Evolutionary conservation across 1,284 basidiomycete species (phyloP).

Genomic region (Ganoderma lingzhi): DNA sequence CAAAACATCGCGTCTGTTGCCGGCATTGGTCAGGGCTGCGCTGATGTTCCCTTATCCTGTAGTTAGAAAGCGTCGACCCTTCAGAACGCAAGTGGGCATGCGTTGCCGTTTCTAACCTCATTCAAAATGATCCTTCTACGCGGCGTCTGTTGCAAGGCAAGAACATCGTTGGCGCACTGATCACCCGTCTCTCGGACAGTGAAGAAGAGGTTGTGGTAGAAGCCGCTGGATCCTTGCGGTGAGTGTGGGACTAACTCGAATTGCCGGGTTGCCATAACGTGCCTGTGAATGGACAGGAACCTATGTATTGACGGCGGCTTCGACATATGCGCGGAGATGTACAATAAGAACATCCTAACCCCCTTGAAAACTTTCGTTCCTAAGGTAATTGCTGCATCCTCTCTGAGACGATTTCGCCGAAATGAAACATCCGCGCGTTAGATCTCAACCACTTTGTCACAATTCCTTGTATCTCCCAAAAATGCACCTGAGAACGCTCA

Average conservation of each 20-base stretch:
- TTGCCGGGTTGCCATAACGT: conserved; percentile 3
- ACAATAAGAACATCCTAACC: conserved; percentile 90
- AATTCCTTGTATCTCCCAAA: conserved; percentile 68
- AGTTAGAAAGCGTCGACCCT: conserved; percentile 81
- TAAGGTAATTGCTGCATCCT: conserved; percentile 59
- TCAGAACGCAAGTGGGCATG: conserved; percentile 92
- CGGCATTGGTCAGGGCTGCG: neutral
- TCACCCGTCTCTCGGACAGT: conserved; percentile 83
- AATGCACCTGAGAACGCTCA: conserved; percentile 71
- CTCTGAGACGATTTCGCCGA: conserved; percentile 12
- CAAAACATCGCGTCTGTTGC: neutral
- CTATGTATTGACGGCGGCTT: conserved; percentile 93
- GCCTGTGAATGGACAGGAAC: conserved; percentile 62
- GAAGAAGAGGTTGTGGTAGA: conserved; percentile 90
- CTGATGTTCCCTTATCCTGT: conserved; percentile 5
- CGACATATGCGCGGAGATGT: conserved; percentile 96
- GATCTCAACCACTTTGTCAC: conserved; percentile 80
- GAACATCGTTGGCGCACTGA: conserved; percentile 88
- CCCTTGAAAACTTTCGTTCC: conserved; percentile 78
- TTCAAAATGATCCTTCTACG: conserved; percentile 89
- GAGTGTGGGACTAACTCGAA: conserved; percentile 32
- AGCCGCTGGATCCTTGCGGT: conserved; percentile 87
- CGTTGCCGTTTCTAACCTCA: conserved; percentile 89
- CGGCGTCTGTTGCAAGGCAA: conserved; percentile 88
- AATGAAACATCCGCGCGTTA: conserved; percentile 40